Evolutionary conservation across 1,284 basidiomycete genomes (phyloP).

Genomic region (Lignosus rhinocerotis): DNA sequence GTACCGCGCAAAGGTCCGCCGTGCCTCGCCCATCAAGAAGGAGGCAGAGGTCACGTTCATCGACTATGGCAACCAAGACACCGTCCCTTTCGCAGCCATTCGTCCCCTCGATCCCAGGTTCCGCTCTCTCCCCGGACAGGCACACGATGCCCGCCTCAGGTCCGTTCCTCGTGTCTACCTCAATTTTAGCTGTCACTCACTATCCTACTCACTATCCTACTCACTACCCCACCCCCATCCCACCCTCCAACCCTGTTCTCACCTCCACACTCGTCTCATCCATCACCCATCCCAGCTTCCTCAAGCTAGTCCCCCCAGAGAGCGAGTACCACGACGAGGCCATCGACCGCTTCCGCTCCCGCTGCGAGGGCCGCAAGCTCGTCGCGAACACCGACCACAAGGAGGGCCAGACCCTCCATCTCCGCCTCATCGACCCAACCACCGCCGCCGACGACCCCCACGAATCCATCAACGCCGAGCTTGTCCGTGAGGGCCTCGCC

Average conservation of each 20-base stretch:
- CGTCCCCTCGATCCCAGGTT: conserved; percentile 86
- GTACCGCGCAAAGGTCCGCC: conserved; percentile 91
- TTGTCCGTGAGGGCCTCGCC: conserved; percentile 79
- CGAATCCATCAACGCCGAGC: conserved; percentile 83
- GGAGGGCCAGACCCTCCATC: conserved; percentile 77
- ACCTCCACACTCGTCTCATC: neutral
- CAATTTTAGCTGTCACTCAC: too few relatives aligned
- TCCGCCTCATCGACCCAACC: conserved; percentile 84
- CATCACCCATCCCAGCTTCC: conserved; percentile 56
- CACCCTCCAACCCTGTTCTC: neutral
- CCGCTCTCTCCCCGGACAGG: conserved; percentile 82
- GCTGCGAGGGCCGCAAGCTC: conserved; percentile 87
- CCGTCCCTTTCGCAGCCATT: conserved; percentile 71
- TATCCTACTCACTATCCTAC: too few relatives aligned
- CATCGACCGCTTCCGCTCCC: conserved; percentile 77
- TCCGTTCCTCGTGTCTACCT: conserved; percentile 30
- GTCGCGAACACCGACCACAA: conserved; percentile 88
- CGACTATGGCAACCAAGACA: conserved; percentile 90
- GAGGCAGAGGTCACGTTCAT: conserved; percentile 88
- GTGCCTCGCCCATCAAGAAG: conserved; percentile 80
- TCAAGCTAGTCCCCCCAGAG: conserved; percentile 76
- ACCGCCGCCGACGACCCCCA: conserved; percentile 73
- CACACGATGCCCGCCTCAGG: conserved; percentile 81
- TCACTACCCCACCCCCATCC: too few relatives aligned
- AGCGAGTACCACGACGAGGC: conserved; percentile 88